Evolutionary conservation across 2,329 filamentous ascomycete genomes (phyloP).

Genomic region (Phyllosticta ampelicida): DNA sequence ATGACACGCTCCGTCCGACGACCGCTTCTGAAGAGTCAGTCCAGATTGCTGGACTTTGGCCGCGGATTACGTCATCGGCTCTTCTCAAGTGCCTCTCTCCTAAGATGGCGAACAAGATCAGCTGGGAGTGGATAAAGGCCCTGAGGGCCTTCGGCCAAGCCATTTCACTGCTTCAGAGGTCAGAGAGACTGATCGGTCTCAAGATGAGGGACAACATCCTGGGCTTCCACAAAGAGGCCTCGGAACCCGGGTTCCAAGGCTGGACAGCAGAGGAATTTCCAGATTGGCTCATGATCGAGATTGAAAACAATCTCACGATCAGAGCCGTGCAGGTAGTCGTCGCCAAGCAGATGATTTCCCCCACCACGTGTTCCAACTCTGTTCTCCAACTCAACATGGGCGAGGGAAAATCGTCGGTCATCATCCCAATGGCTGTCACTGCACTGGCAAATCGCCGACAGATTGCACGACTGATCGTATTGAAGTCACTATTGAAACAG

Average conservation of each 20-base stretch:
- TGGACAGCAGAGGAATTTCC: slow-evolving; percentile 45
- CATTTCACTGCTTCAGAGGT: not conserved
- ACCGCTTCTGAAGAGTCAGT: not conserved
- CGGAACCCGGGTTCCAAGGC: slow-evolving; percentile 38
- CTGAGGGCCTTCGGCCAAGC: not conserved
- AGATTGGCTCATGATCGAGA: slow-evolving; percentile 53
- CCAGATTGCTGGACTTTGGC: not conserved
- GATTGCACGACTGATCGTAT: slow-evolving; percentile 49
- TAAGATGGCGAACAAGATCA: too few species aligned
- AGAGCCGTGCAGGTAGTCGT: slow-evolving; percentile 50
- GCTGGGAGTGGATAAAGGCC: not conserved
- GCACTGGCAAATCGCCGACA: slow-evolving; percentile 40
- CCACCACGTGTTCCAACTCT: not conserved
- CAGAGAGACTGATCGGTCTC: not conserved
- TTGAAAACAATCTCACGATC: slow-evolving; percentile 53
- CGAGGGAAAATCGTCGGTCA: slow-evolving; percentile 22
- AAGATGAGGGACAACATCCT: not conserved
- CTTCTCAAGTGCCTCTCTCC: not conserved
- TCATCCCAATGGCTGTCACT: slow-evolving; percentile 21
- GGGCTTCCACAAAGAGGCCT: slow-evolving; percentile 2
- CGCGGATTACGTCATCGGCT: not conserved
- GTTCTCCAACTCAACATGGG: slow-evolving; percentile 28
- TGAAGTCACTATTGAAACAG: slow-evolving; percentile 50
- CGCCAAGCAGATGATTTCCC: slow-evolving; percentile 42
- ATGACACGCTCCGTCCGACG: not conserved